Evolutionary conservation across 1,284 basidiomycete genomes (phyloP).

Genomic region (Tilletia indica): DNA sequence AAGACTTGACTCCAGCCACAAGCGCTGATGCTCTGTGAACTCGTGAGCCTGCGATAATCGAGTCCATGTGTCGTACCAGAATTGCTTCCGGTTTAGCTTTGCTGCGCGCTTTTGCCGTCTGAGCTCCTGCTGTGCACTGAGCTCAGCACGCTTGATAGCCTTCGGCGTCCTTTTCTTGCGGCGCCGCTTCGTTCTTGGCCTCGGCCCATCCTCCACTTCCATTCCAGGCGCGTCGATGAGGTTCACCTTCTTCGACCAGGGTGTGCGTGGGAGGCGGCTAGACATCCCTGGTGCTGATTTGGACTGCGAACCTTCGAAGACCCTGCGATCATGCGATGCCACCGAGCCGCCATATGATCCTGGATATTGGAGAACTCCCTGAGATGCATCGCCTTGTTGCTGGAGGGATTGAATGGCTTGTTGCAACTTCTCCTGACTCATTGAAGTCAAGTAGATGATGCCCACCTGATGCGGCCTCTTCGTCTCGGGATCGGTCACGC

Average conservation of each 20-base stretch:
- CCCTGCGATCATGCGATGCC: background rate
- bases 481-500: background rate
- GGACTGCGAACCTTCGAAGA: no score
- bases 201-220: no score
- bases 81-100: background rate
- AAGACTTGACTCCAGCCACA: slow-evolving; percentile 7
- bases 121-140: background rate
- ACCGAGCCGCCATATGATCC: background rate
- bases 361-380: background rate
- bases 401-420: background rate
- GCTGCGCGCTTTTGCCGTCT: background rate
- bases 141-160: background rate
- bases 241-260: no score
- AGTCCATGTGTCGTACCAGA: background rate
- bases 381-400: background rate
- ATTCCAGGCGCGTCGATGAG: no score
- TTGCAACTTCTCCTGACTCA: background rate
- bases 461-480: background rate
- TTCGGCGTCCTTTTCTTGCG: background rate
- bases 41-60: background rate
- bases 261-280: no score
- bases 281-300: no score
- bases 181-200: no score
- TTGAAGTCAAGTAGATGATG: background rate
- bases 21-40: background rate